Evolutionary conservation across 1,284 basidiomycete species (phyloP), one percentile per base, ranked within the genome.

Genomic region (Hortiboletus rubellus): DNA sequence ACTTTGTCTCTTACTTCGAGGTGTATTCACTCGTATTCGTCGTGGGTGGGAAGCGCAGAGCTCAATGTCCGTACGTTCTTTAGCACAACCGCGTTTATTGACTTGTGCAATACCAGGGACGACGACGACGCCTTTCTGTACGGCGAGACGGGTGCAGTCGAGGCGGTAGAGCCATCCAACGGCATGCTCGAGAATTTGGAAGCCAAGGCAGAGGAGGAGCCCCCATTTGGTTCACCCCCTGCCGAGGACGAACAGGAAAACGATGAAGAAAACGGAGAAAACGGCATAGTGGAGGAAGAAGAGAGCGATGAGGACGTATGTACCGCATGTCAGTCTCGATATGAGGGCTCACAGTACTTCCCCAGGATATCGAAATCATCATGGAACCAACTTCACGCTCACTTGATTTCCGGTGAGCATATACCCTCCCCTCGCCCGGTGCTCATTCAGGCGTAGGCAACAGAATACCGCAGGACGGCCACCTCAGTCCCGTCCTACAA

Each of bases 121-220:
- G 88, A 89, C 72, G 86, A 90, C 72, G 88, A 90, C 70, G 88
- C 86, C 45, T 90, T 86, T 70, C 76, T 90, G 59, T 90, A 90
- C 63, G 87, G 88, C 63, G 79, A 79, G 60, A 77, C 83, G 46
- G 67, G 76, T 54, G 63, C 74, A 9, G 63, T 77, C 52, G 82
- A 84, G 59, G 72, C 76, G 46, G 65, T 73, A 5, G 74, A 74
- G 36, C 57, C 68, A 55, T 66, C 79, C 37, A 82, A 83, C 64
- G 81, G 80, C 18, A 61, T 82, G 7, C 76, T 82, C 54, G 72
- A 76, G 17, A 70, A 77, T 59, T 66, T 81, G 30, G 83, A 84
- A 69, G 69, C 76, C 46, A 77, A 78, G 53, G 73, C 61, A 15
- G 74, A 76, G 62, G 72, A 70, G 46, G 74, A 74, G 61, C 67